These are phyloP conservation scores for Alternaria triticina DNA, from an alignment of 2,329 filamentous ascomycete genomes.

Conservation along the genomic window DNA sequence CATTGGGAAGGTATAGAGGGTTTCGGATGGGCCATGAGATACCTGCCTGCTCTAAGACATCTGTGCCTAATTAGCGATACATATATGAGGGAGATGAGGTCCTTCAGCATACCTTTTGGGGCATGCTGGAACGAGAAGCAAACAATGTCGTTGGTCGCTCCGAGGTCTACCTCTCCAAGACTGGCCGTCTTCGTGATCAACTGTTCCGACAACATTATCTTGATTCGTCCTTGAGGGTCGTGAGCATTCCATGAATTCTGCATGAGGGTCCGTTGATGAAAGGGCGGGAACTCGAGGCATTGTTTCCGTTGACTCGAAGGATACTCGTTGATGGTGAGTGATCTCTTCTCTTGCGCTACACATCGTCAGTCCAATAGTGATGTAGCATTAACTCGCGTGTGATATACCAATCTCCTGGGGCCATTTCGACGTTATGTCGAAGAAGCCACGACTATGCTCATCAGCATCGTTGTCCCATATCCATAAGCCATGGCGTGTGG, in stretches of 20 bases:
- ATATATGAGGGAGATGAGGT: background rate
- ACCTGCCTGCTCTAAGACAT: conserved; percentile 72
- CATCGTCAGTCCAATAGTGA: background rate
- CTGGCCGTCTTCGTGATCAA: conserved; percentile 57
- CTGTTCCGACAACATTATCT: conserved; percentile 73
- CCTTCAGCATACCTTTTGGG: conserved; percentile 66
- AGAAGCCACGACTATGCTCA: conserved; percentile 32
- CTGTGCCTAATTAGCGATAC: conserved; percentile 52
- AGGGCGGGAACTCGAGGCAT: conserved; percentile 73
- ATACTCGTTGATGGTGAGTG: conserved; percentile 45
- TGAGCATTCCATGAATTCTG: conserved; percentile 75
- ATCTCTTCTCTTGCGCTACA: conserved; percentile 36
- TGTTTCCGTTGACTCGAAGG: conserved; percentile 59
- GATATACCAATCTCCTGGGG: conserved; percentile 42
- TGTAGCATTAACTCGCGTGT: too few relatives aligned
- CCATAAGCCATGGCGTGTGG: background rate
- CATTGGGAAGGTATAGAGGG: conserved; percentile 34
- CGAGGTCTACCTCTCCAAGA: conserved; percentile 53
- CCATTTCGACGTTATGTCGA: conserved; percentile 34
- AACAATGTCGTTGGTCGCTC: conserved; percentile 74
- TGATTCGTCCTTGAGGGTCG: conserved; percentile 76
- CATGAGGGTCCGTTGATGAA: conserved; percentile 71
- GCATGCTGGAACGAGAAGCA: conserved; percentile 87
- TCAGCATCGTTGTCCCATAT: conserved; percentile 32
- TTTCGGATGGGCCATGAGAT: conserved; percentile 77